phyloP scores from a whole-genome alignment of 164 flowering plant species.

The Vitis amurensis region DNA sequence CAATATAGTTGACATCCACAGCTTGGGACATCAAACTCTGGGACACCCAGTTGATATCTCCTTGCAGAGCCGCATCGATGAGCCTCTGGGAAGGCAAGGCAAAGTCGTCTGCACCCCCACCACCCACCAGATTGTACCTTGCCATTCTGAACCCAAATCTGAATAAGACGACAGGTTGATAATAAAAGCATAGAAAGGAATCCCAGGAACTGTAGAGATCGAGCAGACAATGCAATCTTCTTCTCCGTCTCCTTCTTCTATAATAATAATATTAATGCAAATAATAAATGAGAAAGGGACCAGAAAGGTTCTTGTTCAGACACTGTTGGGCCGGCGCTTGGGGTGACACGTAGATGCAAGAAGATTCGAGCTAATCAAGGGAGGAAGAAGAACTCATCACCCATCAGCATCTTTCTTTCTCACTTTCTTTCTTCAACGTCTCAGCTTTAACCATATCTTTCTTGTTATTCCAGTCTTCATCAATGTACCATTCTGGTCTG shows the following conservation, averaged over 20 bases:
- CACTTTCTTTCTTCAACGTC: too few relatives aligned
- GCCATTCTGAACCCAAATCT: constrained; percentile 4
- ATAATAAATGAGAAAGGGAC: neutral
- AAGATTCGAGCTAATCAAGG: neutral
- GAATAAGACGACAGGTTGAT: neutral
- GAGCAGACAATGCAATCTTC: constrained; percentile 1
- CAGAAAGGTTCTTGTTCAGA: neutral
- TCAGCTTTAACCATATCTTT: too few relatives aligned
- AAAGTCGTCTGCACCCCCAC: constrained; percentile 7
- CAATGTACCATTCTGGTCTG: too few relatives aligned
- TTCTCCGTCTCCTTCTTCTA: neutral
- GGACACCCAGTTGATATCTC: constrained; percentile 13
- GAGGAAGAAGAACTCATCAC: too few relatives aligned
- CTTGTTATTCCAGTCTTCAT: too few relatives aligned
- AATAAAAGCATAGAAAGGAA: constrained; percentile 1
- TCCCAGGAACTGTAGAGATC: neutral
- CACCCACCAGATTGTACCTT: neutral
- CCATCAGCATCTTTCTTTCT: too few relatives aligned
- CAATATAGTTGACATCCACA: constrained; percentile 24
- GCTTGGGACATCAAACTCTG: constrained; percentile 11
- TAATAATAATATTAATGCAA: neutral
- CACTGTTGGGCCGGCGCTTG: neutral
- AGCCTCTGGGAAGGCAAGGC: constrained; percentile 19
- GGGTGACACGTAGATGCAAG: constrained; percentile 1
- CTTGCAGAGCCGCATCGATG: constrained; percentile 21